Percentiles rank a stretch among this genome's conserved stretches.
Evolutionary conservation across 306 rosid species (phyloP).

Genomic region (Quercus engelmannii): DNA sequence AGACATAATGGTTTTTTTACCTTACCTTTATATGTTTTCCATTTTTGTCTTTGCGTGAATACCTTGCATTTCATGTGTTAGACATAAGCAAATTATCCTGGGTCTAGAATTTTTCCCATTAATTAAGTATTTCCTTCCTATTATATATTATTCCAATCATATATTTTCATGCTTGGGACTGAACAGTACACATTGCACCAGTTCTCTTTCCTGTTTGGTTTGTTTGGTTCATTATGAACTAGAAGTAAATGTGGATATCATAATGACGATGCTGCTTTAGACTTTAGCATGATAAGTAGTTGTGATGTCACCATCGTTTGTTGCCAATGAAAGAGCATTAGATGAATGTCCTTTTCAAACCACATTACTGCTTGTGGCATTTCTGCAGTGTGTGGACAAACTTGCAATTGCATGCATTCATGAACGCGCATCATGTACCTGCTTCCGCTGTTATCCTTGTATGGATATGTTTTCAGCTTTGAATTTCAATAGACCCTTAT

Average conservation of each 20-base stretch:
- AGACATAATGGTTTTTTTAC: neutral
- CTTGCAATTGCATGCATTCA: slow-evolving; percentile 34
- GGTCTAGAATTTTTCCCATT: neutral
- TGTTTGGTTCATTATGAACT: slow-evolving; percentile 17
- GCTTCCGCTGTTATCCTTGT: slow-evolving; percentile 22
- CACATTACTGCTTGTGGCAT: slow-evolving; percentile 25
- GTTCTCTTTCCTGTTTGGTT: neutral
- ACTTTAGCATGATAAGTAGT: slow-evolving; percentile 58
- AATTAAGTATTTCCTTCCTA: neutral
- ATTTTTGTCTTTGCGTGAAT: neutral
- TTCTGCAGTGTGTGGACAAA: slow-evolving; percentile 22
- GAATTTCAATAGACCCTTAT: neutral
- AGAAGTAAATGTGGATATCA: slow-evolving; percentile 34
- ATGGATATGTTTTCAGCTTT: neutral
- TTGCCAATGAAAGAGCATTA: slow-evolving; percentile 7
- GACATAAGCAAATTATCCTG: neutral
- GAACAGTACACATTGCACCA: neutral
- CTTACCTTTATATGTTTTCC: slow-evolving; percentile 12
- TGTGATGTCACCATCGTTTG: slow-evolving; percentile 69
- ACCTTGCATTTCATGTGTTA: neutral
- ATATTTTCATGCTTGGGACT: neutral
- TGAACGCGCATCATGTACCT: slow-evolving; percentile 25
- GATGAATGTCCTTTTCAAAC: slow-evolving; percentile 44
- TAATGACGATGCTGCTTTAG: slow-evolving; percentile 43
- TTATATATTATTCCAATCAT: neutral